A percentile compares a stretch with the other conserved stretches of the same genome.
Conservation (phyloP, 768 basidiomycete species). For the Clathrus columnatus region DNA sequence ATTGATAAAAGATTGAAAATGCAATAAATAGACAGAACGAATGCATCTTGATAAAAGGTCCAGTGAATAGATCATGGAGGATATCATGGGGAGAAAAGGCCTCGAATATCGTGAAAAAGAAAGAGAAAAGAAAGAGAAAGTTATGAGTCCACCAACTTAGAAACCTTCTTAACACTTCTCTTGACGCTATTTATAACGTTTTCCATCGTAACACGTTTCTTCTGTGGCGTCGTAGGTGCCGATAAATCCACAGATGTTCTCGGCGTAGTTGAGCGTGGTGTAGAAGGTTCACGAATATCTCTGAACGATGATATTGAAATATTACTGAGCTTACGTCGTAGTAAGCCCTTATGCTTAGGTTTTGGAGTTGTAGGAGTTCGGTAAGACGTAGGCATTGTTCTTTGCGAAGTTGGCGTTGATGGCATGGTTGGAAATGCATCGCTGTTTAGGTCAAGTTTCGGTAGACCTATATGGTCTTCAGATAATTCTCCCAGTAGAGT, state of each 20-base stretch:
- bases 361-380: not conserved
- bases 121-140: not conserved
- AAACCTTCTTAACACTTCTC: slow-evolving; percentile 6
- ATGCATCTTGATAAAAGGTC: not conserved
- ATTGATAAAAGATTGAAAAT: not conserved
- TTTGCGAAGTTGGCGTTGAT: not conserved
- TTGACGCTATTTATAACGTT: slow-evolving; percentile 1
- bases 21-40: not conserved
- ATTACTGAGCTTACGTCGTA: not conserved
- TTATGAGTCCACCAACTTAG: not conserved
- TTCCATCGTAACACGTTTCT: not conserved
- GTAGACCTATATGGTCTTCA: not conserved
- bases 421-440: not conserved
- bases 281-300: not conserved
- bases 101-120: not conserved
- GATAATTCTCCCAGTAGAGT: slow-evolving; percentile 2
- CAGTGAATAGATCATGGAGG: not conserved
- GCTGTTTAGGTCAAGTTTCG: not conserved
- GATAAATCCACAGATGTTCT: not conserved
- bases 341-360: not conserved
- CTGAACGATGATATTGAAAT: not conserved
- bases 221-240: not conserved
- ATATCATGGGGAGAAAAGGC: not conserved
- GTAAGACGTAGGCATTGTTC: not conserved
- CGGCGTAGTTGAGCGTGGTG: not conserved